These are phyloP conservation scores for Phytophthora tentaculata DNA, from an alignment of 352 stramenopile genomes.

Conservation along the genomic window DNA sequence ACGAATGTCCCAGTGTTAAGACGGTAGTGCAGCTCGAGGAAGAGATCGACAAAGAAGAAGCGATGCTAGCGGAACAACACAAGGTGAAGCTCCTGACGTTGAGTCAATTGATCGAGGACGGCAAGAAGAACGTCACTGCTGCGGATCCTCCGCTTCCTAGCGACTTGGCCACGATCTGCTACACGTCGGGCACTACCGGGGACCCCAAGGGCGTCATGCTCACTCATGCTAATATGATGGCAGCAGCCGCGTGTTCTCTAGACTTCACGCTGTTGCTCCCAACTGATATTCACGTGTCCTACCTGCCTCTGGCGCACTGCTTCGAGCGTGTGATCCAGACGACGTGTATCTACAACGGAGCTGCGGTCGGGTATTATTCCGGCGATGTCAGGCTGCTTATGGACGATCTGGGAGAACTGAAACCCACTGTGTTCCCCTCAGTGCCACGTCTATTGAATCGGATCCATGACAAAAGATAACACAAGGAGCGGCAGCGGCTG, in stretches of 20 bases:
- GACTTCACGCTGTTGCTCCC: slow-evolving; percentile 20
- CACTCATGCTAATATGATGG: slow-evolving; percentile 59
- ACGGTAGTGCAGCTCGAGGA: slow-evolving; percentile 63
- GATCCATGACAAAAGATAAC: slow-evolving; percentile 94
- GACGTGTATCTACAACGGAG: slow-evolving; percentile 65
- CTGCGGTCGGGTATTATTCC: slow-evolving; percentile 91
- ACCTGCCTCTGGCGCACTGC: slow-evolving; percentile 94
- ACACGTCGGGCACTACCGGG: slow-evolving; percentile 79
- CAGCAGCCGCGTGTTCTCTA: slow-evolving; percentile 20
- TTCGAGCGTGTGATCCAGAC: slow-evolving; percentile 87
- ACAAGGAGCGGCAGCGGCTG: slow-evolving; percentile 56
- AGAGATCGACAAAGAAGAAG: slow-evolving; percentile 46
- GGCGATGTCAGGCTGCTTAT: slow-evolving; percentile 89
- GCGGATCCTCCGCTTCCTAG: slow-evolving; percentile 51
- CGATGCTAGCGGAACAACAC: slow-evolving; percentile 33
- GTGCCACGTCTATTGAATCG: slow-evolving; percentile 95
- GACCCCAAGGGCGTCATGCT: slow-evolving; percentile 77
- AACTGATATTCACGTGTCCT: slow-evolving; percentile 82
- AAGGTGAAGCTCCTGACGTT: slow-evolving; percentile 52
- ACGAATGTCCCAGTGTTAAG: slow-evolving; percentile 57
- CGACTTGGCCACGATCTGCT: slow-evolving; percentile 94
- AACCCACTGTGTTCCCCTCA: slow-evolving; percentile 90
- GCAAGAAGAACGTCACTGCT: slow-evolving; percentile 50
- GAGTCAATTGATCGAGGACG: slow-evolving; percentile 41
- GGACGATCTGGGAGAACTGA: slow-evolving; percentile 89